Evolutionary conservation across 805 yeast species (phyloP), one percentile per base, ranked within the genome.

Genomic region (Torulaspora microellipsoides): DNA sequence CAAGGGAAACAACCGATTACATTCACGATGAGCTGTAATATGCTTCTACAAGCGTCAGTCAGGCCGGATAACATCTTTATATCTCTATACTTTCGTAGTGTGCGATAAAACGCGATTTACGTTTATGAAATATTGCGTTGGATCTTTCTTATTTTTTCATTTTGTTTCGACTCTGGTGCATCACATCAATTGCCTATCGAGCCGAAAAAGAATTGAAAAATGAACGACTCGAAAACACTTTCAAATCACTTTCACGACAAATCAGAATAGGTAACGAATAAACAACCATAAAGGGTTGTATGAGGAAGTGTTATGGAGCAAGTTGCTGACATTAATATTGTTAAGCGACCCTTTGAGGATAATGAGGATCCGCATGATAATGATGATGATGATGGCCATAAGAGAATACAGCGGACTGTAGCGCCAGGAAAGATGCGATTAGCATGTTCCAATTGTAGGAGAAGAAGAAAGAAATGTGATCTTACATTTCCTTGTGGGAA

Each of bases 401-500:
- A 17, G 25, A 33, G 29, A 12, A 31, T n/a, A 12, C 35, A 14
- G 23, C 27, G 28, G n/a, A 14, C 34, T 15, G 45, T 49, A 11
- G 39, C 45, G 3, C 39, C 47, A 28, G 53, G 50, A 9, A 59
- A 48, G 36, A 60, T 58, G 45, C 45, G 67, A 28, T 46, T 65
- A 32, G 66, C 69, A 2, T 65, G 69, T 42, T 51, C 64, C 5
- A 62, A 56, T 39, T 65, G 69, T 43, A 51, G 69, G 34, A 54
- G 54, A 11, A 54, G 67, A 43, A 54, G 69, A 47, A 73, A 75
- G 47, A 75, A 72, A 54, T 77, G 82, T 56, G 72, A 75, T 53
- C 62, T 69, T 42, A 69, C 67, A 7, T 64, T 56, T 39, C 81
- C 81, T 1, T 77, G 82, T 49, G 62, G 69, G 15, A 69, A 68